phyloP scores from a whole-genome alignment of 495 filamentous ascomycete species.

The Annulohypoxylon bovei region DNA sequence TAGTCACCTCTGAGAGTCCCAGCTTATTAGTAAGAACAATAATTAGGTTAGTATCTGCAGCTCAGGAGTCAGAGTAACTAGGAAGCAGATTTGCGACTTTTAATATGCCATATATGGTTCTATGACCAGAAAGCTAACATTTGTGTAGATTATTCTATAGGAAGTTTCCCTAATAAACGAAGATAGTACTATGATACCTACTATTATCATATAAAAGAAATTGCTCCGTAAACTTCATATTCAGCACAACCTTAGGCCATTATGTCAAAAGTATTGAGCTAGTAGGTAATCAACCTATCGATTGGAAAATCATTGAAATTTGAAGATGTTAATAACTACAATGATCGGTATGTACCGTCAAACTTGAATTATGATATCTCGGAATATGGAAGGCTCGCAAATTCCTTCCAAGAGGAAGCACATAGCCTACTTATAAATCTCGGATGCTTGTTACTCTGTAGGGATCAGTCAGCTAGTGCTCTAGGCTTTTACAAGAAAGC shows the following conservation, averaged over 20 bases:
- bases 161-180: too few species aligned
- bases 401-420: background rate
- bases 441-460: background rate
- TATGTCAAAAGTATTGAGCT: too few species aligned
- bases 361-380: background rate
- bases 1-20: background rate
- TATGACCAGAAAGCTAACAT: too few species aligned
- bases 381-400: background rate
- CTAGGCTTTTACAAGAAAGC: background rate
- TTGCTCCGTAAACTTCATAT: too few species aligned
- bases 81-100: too few species aligned
- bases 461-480: background rate
- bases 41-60: background rate
- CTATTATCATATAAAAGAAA: too few species aligned
- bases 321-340: background rate
- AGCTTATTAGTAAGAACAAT: background rate
- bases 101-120: too few species aligned
- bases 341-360: background rate
- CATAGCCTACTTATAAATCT: background rate
- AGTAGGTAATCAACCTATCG: background rate
- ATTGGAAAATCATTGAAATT: background rate
- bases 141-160: too few species aligned
- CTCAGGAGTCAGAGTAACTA: too few species aligned
- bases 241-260: too few species aligned
- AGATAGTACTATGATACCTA: background rate